A percentile compares a stretch with the other conserved stretches of the same genome.
Evolutionary conservation across 768 basidiomycete genomes (phyloP).

Genomic region (Sporobolomyces phaffii): DNA sequence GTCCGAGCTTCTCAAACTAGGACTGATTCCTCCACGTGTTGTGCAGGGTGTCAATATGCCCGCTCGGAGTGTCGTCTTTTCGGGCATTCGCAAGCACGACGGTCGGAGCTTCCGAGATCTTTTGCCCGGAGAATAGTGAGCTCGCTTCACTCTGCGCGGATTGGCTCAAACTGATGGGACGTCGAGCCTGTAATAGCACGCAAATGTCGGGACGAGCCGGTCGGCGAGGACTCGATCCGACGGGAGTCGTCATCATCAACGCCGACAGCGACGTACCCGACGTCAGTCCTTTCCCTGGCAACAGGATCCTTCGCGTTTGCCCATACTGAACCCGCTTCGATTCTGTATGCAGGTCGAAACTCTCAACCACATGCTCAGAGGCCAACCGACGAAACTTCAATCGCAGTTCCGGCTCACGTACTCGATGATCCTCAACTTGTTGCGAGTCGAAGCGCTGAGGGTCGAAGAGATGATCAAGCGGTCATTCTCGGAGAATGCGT

Average conservation of each 20-base stretch:
- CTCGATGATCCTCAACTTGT: slow-evolving; percentile 96
- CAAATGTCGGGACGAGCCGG: slow-evolving; percentile 99
- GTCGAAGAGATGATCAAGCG: slow-evolving; percentile 99
- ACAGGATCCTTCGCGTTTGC: too few species aligned
- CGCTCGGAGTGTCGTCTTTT: slow-evolving; percentile 92
- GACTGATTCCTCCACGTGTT: not conserved
- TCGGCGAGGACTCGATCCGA: slow-evolving; percentile 85
- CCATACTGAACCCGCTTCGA: too few species aligned
- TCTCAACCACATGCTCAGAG: slow-evolving; percentile 83
- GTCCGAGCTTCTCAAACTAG: not conserved
- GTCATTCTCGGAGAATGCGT: slow-evolving; percentile 95
- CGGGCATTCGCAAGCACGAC: slow-evolving; percentile 89
- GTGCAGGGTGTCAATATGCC: slow-evolving; percentile 97
- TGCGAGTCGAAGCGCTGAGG: slow-evolving; percentile 87
- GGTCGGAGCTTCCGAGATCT: slow-evolving; percentile 86
- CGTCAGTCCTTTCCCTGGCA: slow-evolving; percentile 51
- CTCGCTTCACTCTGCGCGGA: not conserved
- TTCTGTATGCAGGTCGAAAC: slow-evolving; percentile 69
- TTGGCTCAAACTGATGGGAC: too few species aligned
- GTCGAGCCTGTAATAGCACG: too few species aligned
- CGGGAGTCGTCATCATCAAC: slow-evolving; percentile 89
- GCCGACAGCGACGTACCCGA: slow-evolving; percentile 79
- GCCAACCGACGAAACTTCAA: slow-evolving; percentile 80
- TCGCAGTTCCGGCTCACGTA: slow-evolving; percentile 98
- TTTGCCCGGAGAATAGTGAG: slow-evolving; percentile 56